phyloP scores from a whole-genome alignment of 345 rosid species.

The Dipteronia dyeriana region DNA sequence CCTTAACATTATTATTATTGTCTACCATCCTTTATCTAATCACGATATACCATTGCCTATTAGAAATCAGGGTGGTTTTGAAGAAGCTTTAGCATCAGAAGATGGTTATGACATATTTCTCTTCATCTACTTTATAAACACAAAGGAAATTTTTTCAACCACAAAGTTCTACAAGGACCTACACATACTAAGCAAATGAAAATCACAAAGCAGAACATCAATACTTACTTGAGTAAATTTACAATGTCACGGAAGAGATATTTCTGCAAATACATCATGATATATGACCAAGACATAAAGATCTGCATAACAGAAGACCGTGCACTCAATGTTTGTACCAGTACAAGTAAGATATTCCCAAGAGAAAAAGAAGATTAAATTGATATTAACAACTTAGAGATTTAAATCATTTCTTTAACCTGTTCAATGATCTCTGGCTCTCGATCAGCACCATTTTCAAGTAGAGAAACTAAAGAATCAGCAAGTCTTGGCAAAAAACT shows the following conservation, averaged over 20 bases:
- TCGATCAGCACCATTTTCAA: conserved; percentile 75
- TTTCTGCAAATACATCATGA: conserved; percentile 68
- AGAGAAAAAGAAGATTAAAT: not conserved
- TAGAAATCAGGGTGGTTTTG: not conserved
- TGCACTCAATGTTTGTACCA: not conserved
- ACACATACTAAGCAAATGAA: conserved; percentile 1
- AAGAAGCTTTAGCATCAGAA: not conserved
- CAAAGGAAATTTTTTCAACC: not conserved
- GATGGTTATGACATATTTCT: not conserved
- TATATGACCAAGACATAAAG: conserved; percentile 69
- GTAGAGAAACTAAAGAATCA: conserved; percentile 58
- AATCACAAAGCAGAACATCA: not conserved
- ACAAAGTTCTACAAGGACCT: not conserved
- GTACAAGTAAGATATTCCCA: conserved; percentile 7
- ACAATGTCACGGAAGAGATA: conserved; percentile 55
- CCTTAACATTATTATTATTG: not conserved
- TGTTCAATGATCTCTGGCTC: conserved; percentile 92
- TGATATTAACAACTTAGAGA: not conserved
- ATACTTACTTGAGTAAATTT: conserved; percentile 63
- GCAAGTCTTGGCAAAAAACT: conserved; percentile 72
- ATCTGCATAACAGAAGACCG: conserved; percentile 45
- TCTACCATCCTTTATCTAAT: not conserved
- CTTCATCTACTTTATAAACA: not conserved
- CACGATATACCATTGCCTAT: not conserved
- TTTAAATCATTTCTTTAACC: conserved; percentile 43